Base-by-base conservation (phyloP, 306 rosid species). In the Acacia confusa region DNA sequence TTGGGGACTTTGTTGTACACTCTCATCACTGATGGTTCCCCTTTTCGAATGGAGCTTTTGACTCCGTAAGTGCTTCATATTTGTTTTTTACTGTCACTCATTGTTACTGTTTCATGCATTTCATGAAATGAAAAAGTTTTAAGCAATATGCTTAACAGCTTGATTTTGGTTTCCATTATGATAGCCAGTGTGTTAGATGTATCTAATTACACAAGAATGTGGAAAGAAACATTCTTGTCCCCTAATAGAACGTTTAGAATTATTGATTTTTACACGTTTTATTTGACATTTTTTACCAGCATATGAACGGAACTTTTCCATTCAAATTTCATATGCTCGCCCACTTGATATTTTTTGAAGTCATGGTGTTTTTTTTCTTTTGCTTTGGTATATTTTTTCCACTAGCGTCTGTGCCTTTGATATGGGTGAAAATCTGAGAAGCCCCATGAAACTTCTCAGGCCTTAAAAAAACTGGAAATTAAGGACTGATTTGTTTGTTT, bases 41-140 rank as follows among this genome's bases (percentile, higher is more conserved):
- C 97, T 67, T 95, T 92, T 68, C 92, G 90, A 76, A 80, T 11
- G 74, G 97, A 91, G 78, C 92, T 95, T 69, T 81, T 88, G 6
- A 92, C 95, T 82, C 97, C 97, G 98, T 95, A 90, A 89, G 95
- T 85, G 74, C 65, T 83, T 74, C 45, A 10, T 80, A 69, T 24
- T 70, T 66, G 27, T 67, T 34, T 71, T 72, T 60, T 25, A 25
- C 66, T 72, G 13, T 77, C 47, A 30, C 70, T 72, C 81, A 74
- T 65, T 73, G 15, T 65, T 63, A 19, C 66, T 72, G 52, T 84
- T 75, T 61, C 78, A 64, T 65, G 48, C 72, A 44, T 44, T 76
- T 52, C 74, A 45, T 67, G 34, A 43, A 77, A 67, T 19, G 73
- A 67, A 22, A n/a, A n/a, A 41, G 41, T 47, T 27, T 27, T 7